Base-by-base conservation (phyloP, 257 asterid species). In the Datura wrightii region DNA sequence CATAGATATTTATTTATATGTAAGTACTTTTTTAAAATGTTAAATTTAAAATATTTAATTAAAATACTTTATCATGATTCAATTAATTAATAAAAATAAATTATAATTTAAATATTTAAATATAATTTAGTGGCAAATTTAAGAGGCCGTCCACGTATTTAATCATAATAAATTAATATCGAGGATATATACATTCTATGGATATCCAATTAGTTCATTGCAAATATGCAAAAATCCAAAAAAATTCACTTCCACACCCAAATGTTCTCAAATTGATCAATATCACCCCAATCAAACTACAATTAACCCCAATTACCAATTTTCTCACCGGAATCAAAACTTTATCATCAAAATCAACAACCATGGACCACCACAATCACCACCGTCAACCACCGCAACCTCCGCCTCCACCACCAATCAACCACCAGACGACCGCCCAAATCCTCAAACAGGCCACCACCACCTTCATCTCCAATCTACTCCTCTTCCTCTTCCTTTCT, bases 371-470 rank as follows among this genome's bases (percentile, higher is more conserved):
- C 31, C 31, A 24, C 31, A 24, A 24, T 24, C 31, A 24, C 31
- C 31, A 3, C 83, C 79, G 53, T 4, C 53, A 39, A 48, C 85
- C 88, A 8, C 87, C 84, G 8, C 85, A 87, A 79, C 71, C 79
- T 14, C 83, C 65, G 79, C 84, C 84, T 3, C 84, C 83, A 39
- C 91, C 93, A 60, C 90, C 90, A 10, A 84, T 86, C 72, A 85
- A 89, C 87, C 91, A 88, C 88, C 89, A 69, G 74, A 84, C 88
- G 52, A 85, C 91, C 74, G 84, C 93, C 83, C 94, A 90, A 89
- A 92, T 96, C 93, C 94, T 96, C 79, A 88, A 85, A 70, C 94
- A 85, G 24, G 88, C 95, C 41, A 83, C 92, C 70, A 87, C 87
- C 14, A 55, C 92, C 46, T 86, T 93, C 91, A 76, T 67, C 82